Conservation (phyloP, 305 asterid species). For the Coffea humblotiana region DNA sequence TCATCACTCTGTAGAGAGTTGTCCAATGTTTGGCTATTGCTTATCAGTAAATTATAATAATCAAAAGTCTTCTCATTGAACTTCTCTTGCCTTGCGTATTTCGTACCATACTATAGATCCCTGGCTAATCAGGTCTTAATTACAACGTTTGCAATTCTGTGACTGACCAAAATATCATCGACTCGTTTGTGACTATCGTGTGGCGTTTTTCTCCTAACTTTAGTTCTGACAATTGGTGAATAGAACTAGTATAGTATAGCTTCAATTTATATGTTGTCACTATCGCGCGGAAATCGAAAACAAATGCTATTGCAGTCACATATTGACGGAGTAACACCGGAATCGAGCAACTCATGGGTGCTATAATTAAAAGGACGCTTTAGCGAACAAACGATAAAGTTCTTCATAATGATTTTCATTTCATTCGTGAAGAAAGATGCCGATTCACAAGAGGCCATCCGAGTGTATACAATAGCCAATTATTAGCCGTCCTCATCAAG, state of each 20-base stretch:
- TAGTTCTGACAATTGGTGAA: not conserved
- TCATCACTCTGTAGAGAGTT: conserved; percentile 46
- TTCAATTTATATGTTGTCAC: not conserved
- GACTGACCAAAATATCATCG: not conserved
- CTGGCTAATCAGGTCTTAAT: not conserved
- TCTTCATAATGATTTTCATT: not conserved
- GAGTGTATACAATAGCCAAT: no score
- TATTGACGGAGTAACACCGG: not conserved
- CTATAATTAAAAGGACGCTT: not conserved
- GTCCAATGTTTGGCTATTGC: conserved; percentile 24
- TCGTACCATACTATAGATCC: not conserved
- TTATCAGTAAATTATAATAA: conserved; percentile 16
- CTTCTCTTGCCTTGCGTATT: not conserved
- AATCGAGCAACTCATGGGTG: not conserved
- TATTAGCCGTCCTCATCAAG: not conserved
- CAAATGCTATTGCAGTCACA: not conserved
- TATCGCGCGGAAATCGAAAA: not conserved
- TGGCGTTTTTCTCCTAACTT: no score
- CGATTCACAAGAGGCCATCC: not conserved
- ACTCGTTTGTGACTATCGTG: not conserved
- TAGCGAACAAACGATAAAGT: not conserved
- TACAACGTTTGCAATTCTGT: not conserved
- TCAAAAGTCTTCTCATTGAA: conserved; percentile 11
- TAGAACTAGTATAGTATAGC: not conserved
- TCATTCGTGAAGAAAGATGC: not conserved